phyloP scores from a whole-genome alignment of 768 basidiomycete species.

The Naganishia kalamii region DNA sequence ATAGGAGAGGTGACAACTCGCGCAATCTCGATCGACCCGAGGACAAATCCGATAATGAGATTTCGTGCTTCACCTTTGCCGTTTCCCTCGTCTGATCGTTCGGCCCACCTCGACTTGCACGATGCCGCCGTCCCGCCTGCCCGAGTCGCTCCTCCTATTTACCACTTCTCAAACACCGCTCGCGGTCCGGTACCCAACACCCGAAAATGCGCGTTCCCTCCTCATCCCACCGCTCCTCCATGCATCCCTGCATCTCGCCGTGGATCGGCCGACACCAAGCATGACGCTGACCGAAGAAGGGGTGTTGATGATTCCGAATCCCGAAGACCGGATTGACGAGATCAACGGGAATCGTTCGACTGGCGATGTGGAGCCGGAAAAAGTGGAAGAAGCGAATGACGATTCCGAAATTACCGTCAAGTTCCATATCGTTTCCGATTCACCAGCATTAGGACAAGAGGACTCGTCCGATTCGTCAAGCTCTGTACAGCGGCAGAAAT shows the following conservation, averaged over 20 bases:
- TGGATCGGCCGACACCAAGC: slow-evolving; percentile 32
- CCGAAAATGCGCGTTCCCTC: slow-evolving; percentile 29
- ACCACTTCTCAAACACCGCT: slow-evolving; percentile 41
- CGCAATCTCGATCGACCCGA: no score
- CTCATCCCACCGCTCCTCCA: slow-evolving; percentile 40
- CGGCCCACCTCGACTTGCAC: not conserved
- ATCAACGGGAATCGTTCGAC: slow-evolving; percentile 5
- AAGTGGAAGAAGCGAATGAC: not conserved
- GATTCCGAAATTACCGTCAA: slow-evolving; percentile 24
- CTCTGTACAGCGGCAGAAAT: slow-evolving; percentile 1
- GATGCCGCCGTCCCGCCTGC: not conserved
- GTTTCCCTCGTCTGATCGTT: not conserved
- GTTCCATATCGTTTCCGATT: slow-evolving; percentile 18
- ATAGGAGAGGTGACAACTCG: no score
- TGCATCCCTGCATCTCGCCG: slow-evolving; percentile 36
- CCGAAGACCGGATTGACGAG: slow-evolving; percentile 19
- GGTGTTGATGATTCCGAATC: slow-evolving; percentile 21
- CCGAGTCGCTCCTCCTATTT: slow-evolving; percentile 31
- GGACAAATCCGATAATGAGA: not conserved
- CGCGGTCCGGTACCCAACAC: slow-evolving; percentile 34
- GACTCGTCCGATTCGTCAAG: not conserved
- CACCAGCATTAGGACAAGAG: not conserved
- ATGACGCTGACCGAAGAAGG: slow-evolving; percentile 14
- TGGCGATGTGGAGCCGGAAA: not conserved
- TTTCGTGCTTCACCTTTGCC: not conserved